phyloP scores from a whole-genome alignment of 2,329 filamentous ascomycete species.

The Colletotrichum phormii region DNA sequence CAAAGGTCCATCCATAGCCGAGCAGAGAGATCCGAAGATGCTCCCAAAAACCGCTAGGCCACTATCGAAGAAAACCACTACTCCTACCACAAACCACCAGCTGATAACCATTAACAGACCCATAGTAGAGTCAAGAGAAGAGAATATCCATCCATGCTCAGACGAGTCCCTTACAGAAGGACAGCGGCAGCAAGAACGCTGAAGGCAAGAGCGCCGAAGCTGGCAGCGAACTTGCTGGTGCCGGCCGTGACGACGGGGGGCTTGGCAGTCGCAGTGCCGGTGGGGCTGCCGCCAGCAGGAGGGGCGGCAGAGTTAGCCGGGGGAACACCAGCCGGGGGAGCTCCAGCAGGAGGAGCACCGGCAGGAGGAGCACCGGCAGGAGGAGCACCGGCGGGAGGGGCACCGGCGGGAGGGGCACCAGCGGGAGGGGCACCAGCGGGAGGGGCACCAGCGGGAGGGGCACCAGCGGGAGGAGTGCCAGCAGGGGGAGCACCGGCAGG shows the following conservation, averaged over 20 bases:
- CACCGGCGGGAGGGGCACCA: not conserved
- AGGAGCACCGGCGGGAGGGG: not conserved
- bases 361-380: not conserved
- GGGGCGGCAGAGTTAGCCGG: not conserved
- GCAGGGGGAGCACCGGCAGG: not conserved
- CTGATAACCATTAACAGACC: slow-evolving; percentile 17
- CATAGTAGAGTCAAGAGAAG: slow-evolving; percentile 11
- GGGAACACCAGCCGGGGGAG: not conserved
- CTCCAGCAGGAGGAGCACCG: not conserved
- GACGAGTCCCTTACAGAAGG: slow-evolving; percentile 22
- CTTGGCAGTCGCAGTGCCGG: not conserved
- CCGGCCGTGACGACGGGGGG: slow-evolving; percentile 18
- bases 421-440: not conserved
- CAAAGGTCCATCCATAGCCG: slow-evolving; percentile 28
- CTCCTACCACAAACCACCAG: slow-evolving; percentile 19
- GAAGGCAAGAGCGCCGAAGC: slow-evolving; percentile 36
- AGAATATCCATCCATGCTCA: slow-evolving; percentile 10
- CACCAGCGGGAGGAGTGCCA: not conserved
- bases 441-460: not conserved
- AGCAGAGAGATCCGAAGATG: slow-evolving; percentile 7
- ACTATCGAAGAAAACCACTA: slow-evolving; percentile 28
- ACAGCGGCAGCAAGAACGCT: slow-evolving; percentile 30
- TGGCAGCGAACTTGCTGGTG: slow-evolving; percentile 34
- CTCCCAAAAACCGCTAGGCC: slow-evolving; percentile 24
- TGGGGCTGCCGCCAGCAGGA: not conserved